Percentiles rank a stretch among this genome's conserved stretches.
These are phyloP conservation scores for Xylaria curta DNA, from an alignment of 495 filamentous ascomycete species.

Conservation along the genomic window DNA sequence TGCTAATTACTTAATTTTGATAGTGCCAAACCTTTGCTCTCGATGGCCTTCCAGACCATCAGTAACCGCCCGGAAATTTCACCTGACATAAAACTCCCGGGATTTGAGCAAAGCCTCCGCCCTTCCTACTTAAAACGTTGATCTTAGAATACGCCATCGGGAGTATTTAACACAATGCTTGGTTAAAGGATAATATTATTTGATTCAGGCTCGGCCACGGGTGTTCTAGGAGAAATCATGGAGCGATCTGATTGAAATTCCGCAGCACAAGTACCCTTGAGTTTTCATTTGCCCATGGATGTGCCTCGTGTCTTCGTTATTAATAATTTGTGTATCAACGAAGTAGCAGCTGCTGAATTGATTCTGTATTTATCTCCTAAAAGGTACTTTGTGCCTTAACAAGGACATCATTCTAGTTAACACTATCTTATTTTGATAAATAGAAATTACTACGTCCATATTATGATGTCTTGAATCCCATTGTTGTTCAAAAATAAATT, in stretches of 20 bases:
- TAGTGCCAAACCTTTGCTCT: conserved; percentile 44
- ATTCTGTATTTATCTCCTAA: neutral
- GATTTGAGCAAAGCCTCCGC: conserved; percentile 20
- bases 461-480: neutral
- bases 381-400: neutral
- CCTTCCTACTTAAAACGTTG: conserved; percentile 18
- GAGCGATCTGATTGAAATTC: conserved; percentile 19
- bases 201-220: conserved; percentile 17
- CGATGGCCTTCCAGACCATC: conserved; percentile 46
- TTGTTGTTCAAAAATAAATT: neutral
- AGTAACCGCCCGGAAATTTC: conserved; percentile 21
- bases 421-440: neutral
- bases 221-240: conserved; percentile 18
- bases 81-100: conserved; percentile 10
- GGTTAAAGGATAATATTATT: conserved; percentile 18
- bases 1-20: neutral
- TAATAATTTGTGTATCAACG: conserved; percentile 12
- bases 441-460: neutral
- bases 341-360: neutral
- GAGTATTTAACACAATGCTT: conserved; percentile 21
- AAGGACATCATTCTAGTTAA: neutral
- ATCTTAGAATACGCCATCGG: conserved; percentile 20
- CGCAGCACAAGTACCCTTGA: conserved; percentile 3
- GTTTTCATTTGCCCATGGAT: conserved; percentile 19
- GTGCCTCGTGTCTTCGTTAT: neutral